Base-by-base conservation (phyloP, 768 basidiomycete species). In the Lactifluus rugatus region DNA sequence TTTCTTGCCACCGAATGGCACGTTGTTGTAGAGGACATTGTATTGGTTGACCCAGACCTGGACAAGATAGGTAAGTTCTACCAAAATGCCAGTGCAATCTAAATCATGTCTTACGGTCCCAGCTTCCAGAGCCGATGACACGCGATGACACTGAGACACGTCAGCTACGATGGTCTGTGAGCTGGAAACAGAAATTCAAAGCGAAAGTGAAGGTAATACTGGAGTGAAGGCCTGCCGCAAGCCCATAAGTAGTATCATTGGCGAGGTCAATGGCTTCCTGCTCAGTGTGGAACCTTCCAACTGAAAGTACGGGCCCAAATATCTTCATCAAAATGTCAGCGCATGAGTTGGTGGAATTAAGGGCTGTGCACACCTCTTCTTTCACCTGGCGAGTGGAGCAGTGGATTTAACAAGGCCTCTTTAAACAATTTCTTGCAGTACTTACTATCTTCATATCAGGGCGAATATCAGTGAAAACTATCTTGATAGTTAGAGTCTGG, bases 1-100 rank as follows among this genome's bases (percentile, higher is more conserved):
- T 72, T 94, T 95, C 76, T 89, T 95, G 23, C 94, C 95, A 37
- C 95, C 94, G 67, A 97, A 97, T 1, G 95, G 95, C 46, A 93
- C 85, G 58, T 94, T 91, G 70, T 89, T 90, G 72, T 81, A 80
- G 56, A 95, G 70, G 13, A 87, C 42, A 67, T 86, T 88, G 73
- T 93, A 94, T 67, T 91, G 85, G 71, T 97, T 97, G 59, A 93
- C 80, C 93, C 93, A 96, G 42, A 92, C 86, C 85, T 89, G 56
- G 49, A 25, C 52, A 42, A 31, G 49, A 17, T 45, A 45, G 36
- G 41, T 64, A 16, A 52, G 57, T 44, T 50, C n/a, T 23, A 34
- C 49, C 23, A 13, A 7, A 31, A 50, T 41, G n/a, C n/a, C n/a
- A n/a, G n/a, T n/a, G 49, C 36, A 54, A n/a, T 49, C 42, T 28